These are phyloP conservation scores for Sabuloglossum arenarium DNA, from an alignment of 495 filamentous ascomycete genomes.

Conservation along the genomic window DNA sequence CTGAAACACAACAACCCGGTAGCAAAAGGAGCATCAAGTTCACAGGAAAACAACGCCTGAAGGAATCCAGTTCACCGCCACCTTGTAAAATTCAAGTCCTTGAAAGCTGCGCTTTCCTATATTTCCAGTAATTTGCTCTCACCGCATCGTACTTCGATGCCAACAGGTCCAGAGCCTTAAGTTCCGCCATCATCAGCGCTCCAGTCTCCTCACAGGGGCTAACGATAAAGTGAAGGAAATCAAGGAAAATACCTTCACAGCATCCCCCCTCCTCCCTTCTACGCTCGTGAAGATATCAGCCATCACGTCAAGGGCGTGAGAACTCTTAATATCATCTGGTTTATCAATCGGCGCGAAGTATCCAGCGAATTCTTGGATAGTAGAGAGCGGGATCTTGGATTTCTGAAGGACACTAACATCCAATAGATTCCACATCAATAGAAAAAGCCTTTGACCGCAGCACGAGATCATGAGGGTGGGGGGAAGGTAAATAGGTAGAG, in stretches of 20 bases:
- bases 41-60: too few species aligned
- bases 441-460: too few species aligned
- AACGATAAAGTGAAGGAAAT: background rate
- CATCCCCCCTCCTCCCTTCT: conserved; percentile 32
- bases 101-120: conserved; percentile 23
- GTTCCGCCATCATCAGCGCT: background rate
- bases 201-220: background rate
- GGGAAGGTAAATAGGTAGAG: too few species aligned
- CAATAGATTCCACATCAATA: too few species aligned
- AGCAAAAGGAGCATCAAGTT: too few species aligned
- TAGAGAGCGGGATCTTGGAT: conserved; percentile 30
- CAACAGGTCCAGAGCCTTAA: conserved; percentile 44
- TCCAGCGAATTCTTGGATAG: conserved; percentile 40
- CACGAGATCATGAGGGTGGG: too few species aligned
- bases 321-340: conserved; percentile 23
- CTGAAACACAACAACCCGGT: too few species aligned
- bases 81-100: too few species aligned
- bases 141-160: conserved; percentile 81
- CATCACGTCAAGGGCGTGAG: conserved; percentile 76
- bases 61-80: too few species aligned
- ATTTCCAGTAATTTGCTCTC: conserved; percentile 80
- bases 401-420: conserved; percentile 38
- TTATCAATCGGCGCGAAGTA: conserved; percentile 37
- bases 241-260: conserved; percentile 16
- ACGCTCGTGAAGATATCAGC: conserved; percentile 56